A percentile compares a stretch with the other conserved stretches of the same genome.
These are phyloP conservation scores for Puccinia polysora DNA, from an alignment of 1,284 basidiomycete genomes.

Conservation along the genomic window DNA sequence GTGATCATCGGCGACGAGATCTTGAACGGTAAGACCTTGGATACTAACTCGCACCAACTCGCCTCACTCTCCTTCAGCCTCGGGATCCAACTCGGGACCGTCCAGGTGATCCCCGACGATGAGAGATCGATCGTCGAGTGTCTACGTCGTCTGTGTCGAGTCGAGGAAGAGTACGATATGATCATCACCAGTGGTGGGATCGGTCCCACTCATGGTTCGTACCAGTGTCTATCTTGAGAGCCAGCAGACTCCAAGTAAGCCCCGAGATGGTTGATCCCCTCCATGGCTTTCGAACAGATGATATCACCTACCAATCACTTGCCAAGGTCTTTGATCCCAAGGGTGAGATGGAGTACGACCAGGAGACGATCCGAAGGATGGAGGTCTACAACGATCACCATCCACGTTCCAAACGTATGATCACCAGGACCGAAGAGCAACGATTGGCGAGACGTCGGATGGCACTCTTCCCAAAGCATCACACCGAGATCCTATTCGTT, in stretches of 20 bases:
- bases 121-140: slow-evolving; percentile 84
- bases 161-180: slow-evolving; percentile 65
- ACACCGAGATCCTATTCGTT: slow-evolving; percentile 48
- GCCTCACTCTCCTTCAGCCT: slow-evolving; percentile 73
- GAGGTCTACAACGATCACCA: slow-evolving; percentile 53
- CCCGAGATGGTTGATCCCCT: background rate
- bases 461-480: slow-evolving; percentile 68
- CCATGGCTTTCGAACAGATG: slow-evolving; percentile 53
- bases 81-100: slow-evolving; percentile 69
- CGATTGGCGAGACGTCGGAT: slow-evolving; percentile 68
- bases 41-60: slow-evolving; percentile 65
- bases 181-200: slow-evolving; percentile 82
- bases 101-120: slow-evolving; percentile 87
- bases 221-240: background rate
- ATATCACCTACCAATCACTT: slow-evolving; percentile 82
- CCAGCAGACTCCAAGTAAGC: background rate
- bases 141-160: slow-evolving; percentile 68
- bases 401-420: background rate
- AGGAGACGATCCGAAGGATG: slow-evolving; percentile 77
- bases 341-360: slow-evolving; percentile 64
- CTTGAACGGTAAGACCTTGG: slow-evolving; percentile 77
- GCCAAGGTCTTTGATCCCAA: slow-evolving; percentile 68
- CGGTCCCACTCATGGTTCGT: slow-evolving; percentile 54
- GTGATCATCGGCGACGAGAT: slow-evolving; percentile 78
- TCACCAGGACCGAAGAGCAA: slow-evolving; percentile 61